phyloP scores from a whole-genome alignment of 2,329 filamentous ascomycete species.

The Stromatinia cepivora region DNA sequence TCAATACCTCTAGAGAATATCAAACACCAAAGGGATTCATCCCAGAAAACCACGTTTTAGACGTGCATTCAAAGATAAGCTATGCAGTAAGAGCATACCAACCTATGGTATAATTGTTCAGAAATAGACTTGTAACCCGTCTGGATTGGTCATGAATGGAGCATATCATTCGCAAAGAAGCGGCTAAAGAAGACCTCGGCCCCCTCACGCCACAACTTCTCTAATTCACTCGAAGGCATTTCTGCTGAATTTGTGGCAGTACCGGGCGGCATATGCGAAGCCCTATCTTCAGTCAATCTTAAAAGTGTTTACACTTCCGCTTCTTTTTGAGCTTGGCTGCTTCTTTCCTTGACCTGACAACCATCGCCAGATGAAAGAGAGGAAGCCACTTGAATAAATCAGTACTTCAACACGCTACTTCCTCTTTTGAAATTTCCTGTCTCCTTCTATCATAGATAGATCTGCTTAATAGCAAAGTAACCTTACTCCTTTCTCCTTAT shows the following conservation, averaged over 20 bases:
- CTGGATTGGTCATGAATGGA: background rate
- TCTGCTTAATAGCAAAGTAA: background rate
- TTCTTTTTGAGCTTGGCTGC: background rate
- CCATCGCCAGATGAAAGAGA: slow-evolving; percentile 6
- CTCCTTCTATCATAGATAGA: slow-evolving; percentile 11
- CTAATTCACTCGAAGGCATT: background rate
- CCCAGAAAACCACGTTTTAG: background rate
- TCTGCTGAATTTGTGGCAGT: background rate
- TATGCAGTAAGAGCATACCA: background rate
- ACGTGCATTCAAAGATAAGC: background rate
- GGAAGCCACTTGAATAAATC: too few species aligned
- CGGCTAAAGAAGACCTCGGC: background rate
- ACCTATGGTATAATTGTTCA: background rate
- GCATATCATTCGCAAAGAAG: background rate
- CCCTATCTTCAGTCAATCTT: background rate
- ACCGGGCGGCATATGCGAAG: background rate
- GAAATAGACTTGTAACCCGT: background rate
- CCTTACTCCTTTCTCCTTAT: background rate
- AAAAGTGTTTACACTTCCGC: background rate
- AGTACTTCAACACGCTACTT: slow-evolving; percentile 6
- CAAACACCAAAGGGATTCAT: background rate
- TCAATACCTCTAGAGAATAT: background rate
- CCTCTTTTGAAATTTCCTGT: background rate
- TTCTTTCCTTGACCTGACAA: background rate
- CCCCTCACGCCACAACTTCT: background rate